Evolutionary conservation across 345 rosid genomes (phyloP), one percentile per base, ranked within the genome.

Genomic region (Iberis pinnata): DNA sequence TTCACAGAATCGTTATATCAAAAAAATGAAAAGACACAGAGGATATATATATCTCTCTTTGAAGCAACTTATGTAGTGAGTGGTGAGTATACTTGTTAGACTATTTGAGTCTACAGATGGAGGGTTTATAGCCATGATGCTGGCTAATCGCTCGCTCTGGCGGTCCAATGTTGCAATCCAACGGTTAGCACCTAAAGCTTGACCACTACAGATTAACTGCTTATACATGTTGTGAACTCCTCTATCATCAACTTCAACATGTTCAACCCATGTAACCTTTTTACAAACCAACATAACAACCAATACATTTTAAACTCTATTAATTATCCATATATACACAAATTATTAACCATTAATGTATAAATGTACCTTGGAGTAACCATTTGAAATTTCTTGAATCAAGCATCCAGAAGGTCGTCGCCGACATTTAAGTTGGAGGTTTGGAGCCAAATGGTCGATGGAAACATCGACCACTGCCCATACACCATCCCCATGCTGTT

Each of bases 391-490:
- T 56, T 93, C 84, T 64, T 93, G 86, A 63, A 93, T 76, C 45
- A 82, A 48, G 61, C 95, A 93, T 27, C 97, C 99, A 14, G 97
- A 93, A 13, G 99, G 97, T 64, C 92, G 73, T 63, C 84, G 72
- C 7, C 90, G 67, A 64, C 92, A 80, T 40, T 83, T 72, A 0
- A 60, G 64, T 2, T 64, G 48, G 0, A 80, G 68, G 53, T 75
- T 76, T 3, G 88, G 83, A 22, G 80, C 68, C 32, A 86, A 27
- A 43, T 74, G 70, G 74, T 93, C 95, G 68, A 93, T 67, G 9
- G 99, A 93, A 62, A 83, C 82, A 62, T 93, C 99, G 14, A 86
- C 99, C 49, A 93, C 95, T 3, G 86, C 92, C 99, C 99, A 93
- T 1, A 80, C 56, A 31, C 86, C 86, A 2, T 88, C 95, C 6